Percentiles rank a stretch among this genome's conserved stretches.
These are phyloP conservation scores for Plasmopara muralis DNA, from an alignment of 352 stramenopile genomes.

Conservation along the genomic window DNA sequence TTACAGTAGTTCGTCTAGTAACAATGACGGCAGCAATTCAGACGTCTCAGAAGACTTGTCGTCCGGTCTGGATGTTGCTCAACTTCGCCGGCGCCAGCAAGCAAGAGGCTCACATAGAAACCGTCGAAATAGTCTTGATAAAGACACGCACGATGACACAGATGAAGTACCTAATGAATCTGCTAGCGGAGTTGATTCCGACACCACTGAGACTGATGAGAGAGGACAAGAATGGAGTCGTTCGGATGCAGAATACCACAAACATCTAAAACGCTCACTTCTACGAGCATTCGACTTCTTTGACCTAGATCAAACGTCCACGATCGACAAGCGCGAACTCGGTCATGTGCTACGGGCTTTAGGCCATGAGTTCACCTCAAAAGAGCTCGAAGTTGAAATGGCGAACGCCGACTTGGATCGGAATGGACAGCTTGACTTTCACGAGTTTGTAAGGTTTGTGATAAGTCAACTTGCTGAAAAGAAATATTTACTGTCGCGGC, in stretches of 20 bases:
- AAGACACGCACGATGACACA: too few species aligned
- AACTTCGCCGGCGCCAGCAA: slow-evolving; percentile 31
- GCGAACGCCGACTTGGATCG: slow-evolving; percentile 46
- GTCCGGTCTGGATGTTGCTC: slow-evolving; percentile 38
- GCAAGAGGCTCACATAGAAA: slow-evolving; percentile 6
- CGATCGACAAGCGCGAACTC: slow-evolving; percentile 66
- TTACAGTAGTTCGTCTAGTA: too few species aligned
- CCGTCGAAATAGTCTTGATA: background rate
- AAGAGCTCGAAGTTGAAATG: slow-evolving; percentile 64
- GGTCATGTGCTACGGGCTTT: slow-evolving; percentile 57
- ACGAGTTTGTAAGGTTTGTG: slow-evolving; percentile 69
- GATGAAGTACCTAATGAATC: too few species aligned
- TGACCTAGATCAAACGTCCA: slow-evolving; percentile 58
- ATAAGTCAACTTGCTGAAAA: slow-evolving; percentile 3
- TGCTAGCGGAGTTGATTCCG: too few species aligned
- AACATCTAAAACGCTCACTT: slow-evolving; percentile 51
- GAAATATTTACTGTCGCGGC: too few species aligned
- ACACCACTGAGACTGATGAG: too few species aligned
- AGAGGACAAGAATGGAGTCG: too few species aligned
- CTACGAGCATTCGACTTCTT: slow-evolving; percentile 75
- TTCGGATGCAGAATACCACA: slow-evolving; percentile 17
- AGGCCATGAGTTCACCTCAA: slow-evolving; percentile 59
- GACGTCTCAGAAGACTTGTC: slow-evolving; percentile 12
- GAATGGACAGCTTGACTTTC: slow-evolving; percentile 65
- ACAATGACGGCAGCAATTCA: too few species aligned